Conservation (phyloP, 1,139 yeast genomes). For the Zygoascus sp. region DNA sequence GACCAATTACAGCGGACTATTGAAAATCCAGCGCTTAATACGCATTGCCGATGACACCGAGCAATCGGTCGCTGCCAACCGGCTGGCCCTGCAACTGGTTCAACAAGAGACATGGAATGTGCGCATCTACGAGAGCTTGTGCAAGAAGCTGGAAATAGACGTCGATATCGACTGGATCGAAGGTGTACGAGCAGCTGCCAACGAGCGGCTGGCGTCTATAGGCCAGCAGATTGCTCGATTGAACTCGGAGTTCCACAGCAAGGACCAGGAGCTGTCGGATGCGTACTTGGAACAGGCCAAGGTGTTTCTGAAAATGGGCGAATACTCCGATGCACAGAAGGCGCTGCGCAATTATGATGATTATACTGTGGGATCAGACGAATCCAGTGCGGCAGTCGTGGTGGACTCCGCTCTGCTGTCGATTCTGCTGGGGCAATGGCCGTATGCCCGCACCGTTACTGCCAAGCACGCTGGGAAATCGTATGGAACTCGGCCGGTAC, state of each 20-base stretch:
- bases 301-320: slow-evolving; percentile 12
- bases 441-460: slow-evolving; percentile 11
- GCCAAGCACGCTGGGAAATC: slow-evolving; percentile 4
- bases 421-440: slow-evolving; percentile 11
- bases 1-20: neutral
- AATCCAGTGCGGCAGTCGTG: slow-evolving; percentile 1
- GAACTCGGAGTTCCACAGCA: neutral
- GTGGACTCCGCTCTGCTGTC: neutral
- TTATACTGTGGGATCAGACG: neutral
- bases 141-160: slow-evolving; percentile 9
- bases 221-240: slow-evolving; percentile 8
- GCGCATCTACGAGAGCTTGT: slow-evolving; percentile 9
- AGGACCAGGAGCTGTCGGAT: slow-evolving; percentile 5
- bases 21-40: neutral
- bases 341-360: slow-evolving; percentile 9
- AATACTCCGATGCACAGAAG: slow-evolving; percentile 14
- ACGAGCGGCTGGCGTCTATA: slow-evolving; percentile 2
- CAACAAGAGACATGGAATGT: slow-evolving; percentile 14
- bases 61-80: neutral
- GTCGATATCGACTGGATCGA: slow-evolving; percentile 17
- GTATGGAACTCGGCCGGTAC: neutral
- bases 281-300: slow-evolving; percentile 12
- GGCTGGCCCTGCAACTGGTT: slow-evolving; percentile 10
- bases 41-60: neutral
- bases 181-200: slow-evolving; percentile 3